phyloP scores from a whole-genome alignment of 73 alveolate genomes.

The Blepharisma japonicum region DNA sequence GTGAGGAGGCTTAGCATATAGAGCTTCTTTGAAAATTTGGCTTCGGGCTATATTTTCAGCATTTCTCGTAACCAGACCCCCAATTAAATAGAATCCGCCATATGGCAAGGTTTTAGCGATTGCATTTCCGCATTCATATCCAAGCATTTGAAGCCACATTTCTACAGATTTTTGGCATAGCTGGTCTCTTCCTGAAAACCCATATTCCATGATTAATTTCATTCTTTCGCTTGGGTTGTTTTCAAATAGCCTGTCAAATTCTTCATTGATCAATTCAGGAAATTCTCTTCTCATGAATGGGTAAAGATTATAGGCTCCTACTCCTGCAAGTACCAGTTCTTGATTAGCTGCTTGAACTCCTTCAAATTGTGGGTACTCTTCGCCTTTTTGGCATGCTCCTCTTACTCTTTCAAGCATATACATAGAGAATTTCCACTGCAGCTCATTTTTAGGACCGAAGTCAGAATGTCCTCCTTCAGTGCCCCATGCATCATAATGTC shows the following conservation, averaged over 20 bases:
- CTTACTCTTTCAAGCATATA: not conserved
- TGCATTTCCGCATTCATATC: not conserved
- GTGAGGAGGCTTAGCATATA: not conserved
- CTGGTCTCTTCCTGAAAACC: conserved; percentile 4
- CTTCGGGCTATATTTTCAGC: not conserved
- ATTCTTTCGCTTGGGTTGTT: not conserved
- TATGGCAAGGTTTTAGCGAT: conserved; percentile 13
- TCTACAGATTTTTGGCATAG: not conserved
- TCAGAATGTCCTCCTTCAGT: conserved; percentile 29
- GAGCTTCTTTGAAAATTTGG: not conserved
- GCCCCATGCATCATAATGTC: not conserved
- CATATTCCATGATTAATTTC: not conserved
- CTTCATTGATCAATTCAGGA: conserved; percentile 4
- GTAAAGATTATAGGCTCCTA: conserved; percentile 8
- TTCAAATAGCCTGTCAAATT: conserved; percentile 9
- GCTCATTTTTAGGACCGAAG: conserved; percentile 8
- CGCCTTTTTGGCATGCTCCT: not conserved
- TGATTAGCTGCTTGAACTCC: conserved; percentile 3
- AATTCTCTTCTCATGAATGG: not conserved
- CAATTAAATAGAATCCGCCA: conserved; percentile 24
- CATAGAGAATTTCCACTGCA: not conserved
- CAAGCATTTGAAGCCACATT: conserved; percentile 13
- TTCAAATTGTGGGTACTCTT: conserved; percentile 16
- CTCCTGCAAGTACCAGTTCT: conserved; percentile 10
- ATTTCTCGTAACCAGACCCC: conserved; percentile 14